These are phyloP conservation scores for Aspergillus hiratsukae DNA, from an alignment of 2,329 filamentous ascomycete genomes.

Conservation along the genomic window DNA sequence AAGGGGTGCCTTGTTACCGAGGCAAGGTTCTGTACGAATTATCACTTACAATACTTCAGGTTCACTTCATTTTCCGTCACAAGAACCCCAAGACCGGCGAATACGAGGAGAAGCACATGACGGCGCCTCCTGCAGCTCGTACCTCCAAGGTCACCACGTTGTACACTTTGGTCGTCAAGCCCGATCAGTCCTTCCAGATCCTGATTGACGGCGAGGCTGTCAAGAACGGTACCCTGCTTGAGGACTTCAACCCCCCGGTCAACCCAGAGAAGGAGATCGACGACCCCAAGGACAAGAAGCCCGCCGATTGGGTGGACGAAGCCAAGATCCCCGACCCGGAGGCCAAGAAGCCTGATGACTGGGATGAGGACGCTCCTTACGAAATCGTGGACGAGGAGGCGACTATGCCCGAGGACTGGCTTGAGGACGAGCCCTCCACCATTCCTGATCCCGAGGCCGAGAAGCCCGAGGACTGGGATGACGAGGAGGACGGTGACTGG, in stretches of 20 bases:
- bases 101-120: constrained; percentile 99
- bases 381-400: constrained; percentile 95
- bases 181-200: constrained; percentile 92
- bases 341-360: constrained; percentile 94
- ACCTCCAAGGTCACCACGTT: constrained; percentile 90
- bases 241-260: constrained; percentile 90
- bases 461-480: constrained; percentile 99
- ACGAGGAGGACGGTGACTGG: constrained; percentile 99
- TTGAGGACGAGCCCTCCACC: constrained; percentile 77
- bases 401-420: constrained; percentile 89
- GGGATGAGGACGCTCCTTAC: constrained; percentile 96
- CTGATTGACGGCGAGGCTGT: constrained; percentile 84
- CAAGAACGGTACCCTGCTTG: constrained; percentile 85
- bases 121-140: constrained; percentile 73
- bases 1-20: constrained; percentile 31
- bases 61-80: constrained; percentile 98
- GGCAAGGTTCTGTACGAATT: background rate
- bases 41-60: constrained; percentile 38
- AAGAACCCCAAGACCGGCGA: constrained; percentile 99
- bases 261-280: constrained; percentile 95
- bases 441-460: constrained; percentile 88
- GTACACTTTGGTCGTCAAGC: constrained; percentile 94
- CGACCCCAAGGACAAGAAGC: constrained; percentile 89
- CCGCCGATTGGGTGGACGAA: constrained; percentile 92
- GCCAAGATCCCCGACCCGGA: constrained; percentile 86